Conservation (phyloP, 768 basidiomycete genomes). For the Kwoniella bestiolae region DNA sequence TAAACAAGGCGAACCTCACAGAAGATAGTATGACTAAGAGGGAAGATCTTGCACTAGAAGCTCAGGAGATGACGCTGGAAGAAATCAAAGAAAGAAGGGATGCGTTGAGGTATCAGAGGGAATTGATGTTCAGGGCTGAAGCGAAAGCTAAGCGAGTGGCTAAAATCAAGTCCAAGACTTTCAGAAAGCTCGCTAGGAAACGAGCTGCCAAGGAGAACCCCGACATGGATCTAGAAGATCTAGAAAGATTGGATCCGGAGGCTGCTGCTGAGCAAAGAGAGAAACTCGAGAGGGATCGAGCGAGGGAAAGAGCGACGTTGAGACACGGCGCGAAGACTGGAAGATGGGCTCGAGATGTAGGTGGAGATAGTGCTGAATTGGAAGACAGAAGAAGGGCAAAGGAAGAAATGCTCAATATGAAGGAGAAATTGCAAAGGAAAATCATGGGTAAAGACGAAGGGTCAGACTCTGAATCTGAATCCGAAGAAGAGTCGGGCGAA, state of each 20-base stretch:
- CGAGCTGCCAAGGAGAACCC: constrained; percentile 67
- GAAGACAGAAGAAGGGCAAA: constrained; percentile 71
- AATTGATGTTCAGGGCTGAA: constrained; percentile 91
- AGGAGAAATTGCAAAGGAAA: constrained; percentile 75
- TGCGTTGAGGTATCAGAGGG: constrained; percentile 85
- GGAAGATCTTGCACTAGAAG: constrained; percentile 71
- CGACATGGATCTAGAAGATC: constrained; percentile 53
- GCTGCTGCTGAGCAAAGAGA: constrained; percentile 63
- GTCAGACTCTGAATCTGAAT: constrained; percentile 58
- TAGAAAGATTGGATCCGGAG: constrained; percentile 65
- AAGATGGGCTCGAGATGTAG: constrained; percentile 60
- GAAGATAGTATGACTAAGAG: constrained; percentile 77
- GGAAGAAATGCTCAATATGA: constrained; percentile 79
- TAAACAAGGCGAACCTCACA: constrained; percentile 78
- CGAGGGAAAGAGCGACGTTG: constrained; percentile 85
- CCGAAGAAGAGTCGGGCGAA: constrained; percentile 60
- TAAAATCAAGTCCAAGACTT: constrained; percentile 96
- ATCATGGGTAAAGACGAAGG: constrained; percentile 63
- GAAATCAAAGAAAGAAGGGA: constrained; percentile 80
- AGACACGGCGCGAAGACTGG: constrained; percentile 78
- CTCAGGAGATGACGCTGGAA: constrained; percentile 79
- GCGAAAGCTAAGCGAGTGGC: constrained; percentile 83
- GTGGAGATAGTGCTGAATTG: constrained; percentile 62
- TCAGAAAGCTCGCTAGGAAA: constrained; percentile 80
- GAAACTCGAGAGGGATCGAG: constrained; percentile 77